These are phyloP conservation scores for Talaromyces sp. DNA, from an alignment of 2,329 filamentous ascomycete species.

Conservation along the genomic window DNA sequence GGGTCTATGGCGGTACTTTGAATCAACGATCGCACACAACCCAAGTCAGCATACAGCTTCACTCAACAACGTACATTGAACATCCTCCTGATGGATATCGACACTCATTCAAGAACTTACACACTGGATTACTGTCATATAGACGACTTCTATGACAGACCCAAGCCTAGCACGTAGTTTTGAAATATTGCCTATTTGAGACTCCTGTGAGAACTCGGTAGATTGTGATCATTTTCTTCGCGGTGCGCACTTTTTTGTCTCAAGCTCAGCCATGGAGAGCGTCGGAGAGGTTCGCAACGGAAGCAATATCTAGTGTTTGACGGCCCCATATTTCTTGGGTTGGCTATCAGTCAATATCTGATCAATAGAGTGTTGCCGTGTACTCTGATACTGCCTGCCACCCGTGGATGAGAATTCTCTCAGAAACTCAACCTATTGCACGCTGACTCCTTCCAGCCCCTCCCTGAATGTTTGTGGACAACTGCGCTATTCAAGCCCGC, in stretches of 20 bases:
- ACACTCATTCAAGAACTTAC: neutral
- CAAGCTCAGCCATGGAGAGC: neutral
- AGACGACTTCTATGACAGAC: neutral
- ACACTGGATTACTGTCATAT: neutral
- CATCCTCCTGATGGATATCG: neutral
- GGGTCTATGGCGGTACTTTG: too few species aligned
- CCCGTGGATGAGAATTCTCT: neutral
- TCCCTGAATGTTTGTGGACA: neutral
- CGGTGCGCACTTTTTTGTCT: neutral
- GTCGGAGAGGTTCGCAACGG: neutral
- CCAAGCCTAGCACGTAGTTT: neutral
- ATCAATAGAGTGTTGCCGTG: neutral
- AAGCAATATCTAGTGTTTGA: neutral
- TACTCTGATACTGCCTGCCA: neutral
- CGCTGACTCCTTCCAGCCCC: neutral
- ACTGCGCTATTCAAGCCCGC: neutral
- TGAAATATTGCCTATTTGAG: neutral
- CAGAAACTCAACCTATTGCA: neutral
- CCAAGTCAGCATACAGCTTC: neutral
- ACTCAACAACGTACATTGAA: neutral
- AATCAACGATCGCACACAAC: too few species aligned
- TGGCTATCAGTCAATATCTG: neutral
- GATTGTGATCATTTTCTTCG: neutral
- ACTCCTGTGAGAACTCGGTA: neutral
- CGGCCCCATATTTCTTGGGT: neutral